Base-by-base conservation (phyloP, 148 eudicot genomes). In the Selenicereus undatus region DNA sequence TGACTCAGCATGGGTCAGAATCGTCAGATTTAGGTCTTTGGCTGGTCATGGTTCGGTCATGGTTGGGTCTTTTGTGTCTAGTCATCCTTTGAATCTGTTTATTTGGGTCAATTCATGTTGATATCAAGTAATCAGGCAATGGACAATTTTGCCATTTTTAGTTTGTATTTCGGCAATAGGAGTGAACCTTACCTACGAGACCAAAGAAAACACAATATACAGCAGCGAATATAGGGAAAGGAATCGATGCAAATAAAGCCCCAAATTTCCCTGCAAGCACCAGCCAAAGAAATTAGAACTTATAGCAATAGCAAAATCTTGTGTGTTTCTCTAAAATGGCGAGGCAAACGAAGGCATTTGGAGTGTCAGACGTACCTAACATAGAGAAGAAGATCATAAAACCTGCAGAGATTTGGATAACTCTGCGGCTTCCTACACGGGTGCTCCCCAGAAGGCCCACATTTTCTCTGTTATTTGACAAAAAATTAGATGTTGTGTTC, bases 371-470 rank as follows among this genome's bases (percentile, higher is more conserved):
- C 32, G 2, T 42, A 94, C 98, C 99, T 88, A 96, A 82, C 11
- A 96, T 87, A 4, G 99, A 92, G 89, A 96, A 96, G 89, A 96
- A 96, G 78, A 96, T 96, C 99, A 96, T 96, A 80, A 94, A 96
- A 39, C 99, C 97, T 13, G 99, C 99, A 66, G 99, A 89, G n/a
- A 96, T 91, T 86, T 96, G 99, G 83, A 94, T 85, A 36, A 96
- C 97, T 78, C 99, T 89, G 27, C 99, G 97, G 82, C 99, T 96
- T 45, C 99, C 99, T 35, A 96, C 94, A 52, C 98, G 94, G 76
- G 99, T 96, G 89, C 92, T 92, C 83, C 99, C 99, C 36, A 96
- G 89, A 69, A 96, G 93, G 39, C 99, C 99, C 0, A 96, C 85
- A 84, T 96, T 96, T 89, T 96, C 99, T 73, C 98, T 94, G 94